Evolutionary conservation across 768 basidiomycete genomes (phyloP).

Genomic region (Hypsizygus marmoreus): DNA sequence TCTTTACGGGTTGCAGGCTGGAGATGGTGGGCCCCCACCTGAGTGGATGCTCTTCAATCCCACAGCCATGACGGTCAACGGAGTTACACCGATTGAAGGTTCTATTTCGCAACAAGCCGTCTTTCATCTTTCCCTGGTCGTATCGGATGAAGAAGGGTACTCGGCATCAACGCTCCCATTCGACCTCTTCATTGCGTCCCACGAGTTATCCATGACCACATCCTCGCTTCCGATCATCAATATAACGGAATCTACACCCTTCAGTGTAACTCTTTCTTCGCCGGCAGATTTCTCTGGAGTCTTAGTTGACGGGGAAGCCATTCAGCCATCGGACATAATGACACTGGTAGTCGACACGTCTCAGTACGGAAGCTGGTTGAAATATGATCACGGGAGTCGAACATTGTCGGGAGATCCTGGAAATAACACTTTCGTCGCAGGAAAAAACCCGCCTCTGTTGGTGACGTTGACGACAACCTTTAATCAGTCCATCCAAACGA

Average conservation of each 20-base stretch:
- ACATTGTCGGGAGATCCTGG: slow-evolving; percentile 71
- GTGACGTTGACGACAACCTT: slow-evolving; percentile 63
- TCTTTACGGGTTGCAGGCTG: slow-evolving; percentile 64
- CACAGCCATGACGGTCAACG: slow-evolving; percentile 71
- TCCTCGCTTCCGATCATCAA: slow-evolving; percentile 66
- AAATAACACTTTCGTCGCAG: slow-evolving; percentile 36
- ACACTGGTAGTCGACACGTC: slow-evolving; percentile 61
- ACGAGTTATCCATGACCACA: slow-evolving; percentile 60
- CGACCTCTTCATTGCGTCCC: slow-evolving; percentile 62
- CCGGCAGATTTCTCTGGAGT: slow-evolving; percentile 64
- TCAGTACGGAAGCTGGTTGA: slow-evolving; percentile 55
- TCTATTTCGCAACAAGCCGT: slow-evolving; percentile 38
- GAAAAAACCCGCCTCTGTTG: slow-evolving; percentile 44
- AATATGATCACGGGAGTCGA: slow-evolving; percentile 55
- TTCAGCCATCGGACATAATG: slow-evolving; percentile 61
- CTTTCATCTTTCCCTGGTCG: slow-evolving; percentile 60
- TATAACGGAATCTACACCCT: slow-evolving; percentile 56
- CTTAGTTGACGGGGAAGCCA: slow-evolving; percentile 57
- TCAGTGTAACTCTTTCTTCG: slow-evolving; percentile 54
- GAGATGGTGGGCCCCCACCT: slow-evolving; percentile 73
- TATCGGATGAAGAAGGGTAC: slow-evolving; percentile 75
- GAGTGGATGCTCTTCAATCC: slow-evolving; percentile 76
- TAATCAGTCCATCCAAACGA: slow-evolving; percentile 68
- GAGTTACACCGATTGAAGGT: slow-evolving; percentile 62
- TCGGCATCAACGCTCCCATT: slow-evolving; percentile 62